phyloP scores from a whole-genome alignment of 2,329 filamentous ascomycete genomes.

The Mycosphaerelloides madeirae region DNA sequence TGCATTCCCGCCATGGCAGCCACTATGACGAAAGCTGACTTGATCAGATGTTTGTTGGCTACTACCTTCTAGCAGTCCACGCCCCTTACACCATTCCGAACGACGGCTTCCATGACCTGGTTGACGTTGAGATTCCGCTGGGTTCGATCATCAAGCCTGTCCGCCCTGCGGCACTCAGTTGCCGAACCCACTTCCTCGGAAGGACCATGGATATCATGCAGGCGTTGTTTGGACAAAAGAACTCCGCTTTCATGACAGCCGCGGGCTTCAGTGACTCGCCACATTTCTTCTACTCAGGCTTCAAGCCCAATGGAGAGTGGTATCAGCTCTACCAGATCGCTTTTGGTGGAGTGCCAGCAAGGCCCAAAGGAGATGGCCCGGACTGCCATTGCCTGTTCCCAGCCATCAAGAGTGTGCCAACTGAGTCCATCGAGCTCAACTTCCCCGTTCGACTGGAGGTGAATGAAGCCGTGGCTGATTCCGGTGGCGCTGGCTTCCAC shows the following conservation, averaged over 20 bases:
- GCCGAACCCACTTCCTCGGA: slow-evolving; percentile 25
- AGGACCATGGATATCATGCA: slow-evolving; percentile 28
- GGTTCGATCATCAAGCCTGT: slow-evolving; percentile 24
- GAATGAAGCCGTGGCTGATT: slow-evolving; percentile 26
- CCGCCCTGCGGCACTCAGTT: slow-evolving; percentile 22
- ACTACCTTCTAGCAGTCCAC: slow-evolving; percentile 23
- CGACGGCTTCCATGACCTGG: slow-evolving; percentile 25
- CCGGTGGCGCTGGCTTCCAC: slow-evolving; percentile 23
- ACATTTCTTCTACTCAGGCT: slow-evolving; percentile 33
- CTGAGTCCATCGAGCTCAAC: slow-evolving; percentile 26
- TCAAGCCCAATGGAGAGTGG: slow-evolving; percentile 41
- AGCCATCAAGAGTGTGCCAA: slow-evolving; percentile 25
- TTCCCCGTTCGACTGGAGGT: slow-evolving; percentile 25
- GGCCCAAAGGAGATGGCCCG: slow-evolving; percentile 26
- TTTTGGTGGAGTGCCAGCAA: slow-evolving; percentile 24
- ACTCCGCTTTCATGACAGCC: slow-evolving; percentile 25
- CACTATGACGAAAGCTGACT: not conserved
- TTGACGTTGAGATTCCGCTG: slow-evolving; percentile 23
- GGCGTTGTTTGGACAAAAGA: slow-evolving; percentile 26
- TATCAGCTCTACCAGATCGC: slow-evolving; percentile 40
- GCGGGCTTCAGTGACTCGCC: slow-evolving; percentile 25
- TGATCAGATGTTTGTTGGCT: slow-evolving; percentile 22
- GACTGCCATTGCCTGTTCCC: slow-evolving; percentile 27
- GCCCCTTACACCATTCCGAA: slow-evolving; percentile 25
- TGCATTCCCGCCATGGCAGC: not conserved